Evolutionary conservation across 176 grass and related monocot species (phyloP).

Genomic region (Carex scoparia): DNA sequence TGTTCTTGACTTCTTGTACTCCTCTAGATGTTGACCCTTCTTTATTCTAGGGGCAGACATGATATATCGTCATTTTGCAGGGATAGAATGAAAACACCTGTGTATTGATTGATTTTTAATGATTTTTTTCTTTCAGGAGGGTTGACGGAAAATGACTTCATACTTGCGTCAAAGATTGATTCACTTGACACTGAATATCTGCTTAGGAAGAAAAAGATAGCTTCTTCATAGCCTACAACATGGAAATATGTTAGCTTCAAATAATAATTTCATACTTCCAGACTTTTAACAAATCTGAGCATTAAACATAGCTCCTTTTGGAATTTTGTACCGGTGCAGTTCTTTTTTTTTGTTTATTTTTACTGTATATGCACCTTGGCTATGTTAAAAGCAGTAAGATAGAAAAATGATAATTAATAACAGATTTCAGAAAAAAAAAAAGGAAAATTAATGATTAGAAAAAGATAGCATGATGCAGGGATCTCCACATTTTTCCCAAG

Average conservation of each 20-base stretch:
- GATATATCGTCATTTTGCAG: not conserved
- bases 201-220: conserved; percentile 52
- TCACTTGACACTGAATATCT: conserved; percentile 46
- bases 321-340: not conserved
- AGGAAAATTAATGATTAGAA: not conserved
- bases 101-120: not conserved
- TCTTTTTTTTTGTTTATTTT: too few relatives aligned
- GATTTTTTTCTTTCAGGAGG: conserved; percentile 49
- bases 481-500: not conserved
- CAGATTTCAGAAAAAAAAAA: not conserved
- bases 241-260: not conserved
- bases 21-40: not conserved
- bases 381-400: not conserved
- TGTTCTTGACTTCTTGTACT: not conserved
- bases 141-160: conserved; percentile 79
- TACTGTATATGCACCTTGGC: not conserved
- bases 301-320: not conserved
- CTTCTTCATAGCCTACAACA: not conserved
- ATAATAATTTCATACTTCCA: not conserved
- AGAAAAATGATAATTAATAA: not conserved
- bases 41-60: not conserved
- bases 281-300: not conserved
- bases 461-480: not conserved
- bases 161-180: conserved; percentile 87
- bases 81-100: not conserved